phyloP scores from a whole-genome alignment of 345 rosid species.

The Bretschneidera sinensis region DNA sequence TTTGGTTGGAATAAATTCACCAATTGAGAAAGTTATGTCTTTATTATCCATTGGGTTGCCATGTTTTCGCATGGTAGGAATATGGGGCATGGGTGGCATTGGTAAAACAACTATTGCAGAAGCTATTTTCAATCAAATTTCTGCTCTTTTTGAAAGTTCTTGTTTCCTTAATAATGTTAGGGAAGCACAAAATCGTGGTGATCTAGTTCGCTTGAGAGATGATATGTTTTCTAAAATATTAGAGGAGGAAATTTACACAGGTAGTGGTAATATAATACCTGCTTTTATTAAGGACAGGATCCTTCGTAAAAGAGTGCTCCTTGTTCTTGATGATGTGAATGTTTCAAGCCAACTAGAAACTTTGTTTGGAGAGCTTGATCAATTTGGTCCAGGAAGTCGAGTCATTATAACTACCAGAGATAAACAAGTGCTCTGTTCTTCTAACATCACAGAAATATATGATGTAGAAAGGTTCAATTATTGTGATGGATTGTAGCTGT shows the following conservation, averaged over 20 bases:
- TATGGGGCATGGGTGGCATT: constrained; percentile 30
- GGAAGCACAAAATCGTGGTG: constrained; percentile 5
- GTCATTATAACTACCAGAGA: constrained; percentile 19
- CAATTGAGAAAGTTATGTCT: constrained; percentile 7
- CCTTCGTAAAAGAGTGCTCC: background rate
- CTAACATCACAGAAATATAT: background rate
- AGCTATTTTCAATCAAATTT: constrained; percentile 22
- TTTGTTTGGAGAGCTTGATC: background rate
- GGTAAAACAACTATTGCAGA: constrained; percentile 42
- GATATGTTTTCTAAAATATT: background rate
- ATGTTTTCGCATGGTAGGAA: constrained; percentile 21
- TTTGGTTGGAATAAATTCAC: constrained; percentile 30
- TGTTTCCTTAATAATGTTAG: constrained; percentile 33
- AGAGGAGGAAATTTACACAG: background rate
- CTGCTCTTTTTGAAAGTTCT: constrained; percentile 26
- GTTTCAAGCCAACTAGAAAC: background rate
- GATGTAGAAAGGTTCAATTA: background rate
- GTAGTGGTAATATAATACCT: background rate
- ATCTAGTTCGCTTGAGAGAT: background rate
- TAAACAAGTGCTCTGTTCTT: background rate
- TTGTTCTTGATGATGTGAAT: constrained; percentile 25
- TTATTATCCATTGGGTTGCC: constrained; percentile 8
- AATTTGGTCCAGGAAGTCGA: constrained; percentile 13
- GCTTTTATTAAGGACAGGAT: background rate
- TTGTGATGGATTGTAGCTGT: constrained; percentile 10